Evolutionary conservation across 2,329 filamentous ascomycete genomes (phyloP).

Genomic region (Scopulariopsis brevicaulis): DNA sequence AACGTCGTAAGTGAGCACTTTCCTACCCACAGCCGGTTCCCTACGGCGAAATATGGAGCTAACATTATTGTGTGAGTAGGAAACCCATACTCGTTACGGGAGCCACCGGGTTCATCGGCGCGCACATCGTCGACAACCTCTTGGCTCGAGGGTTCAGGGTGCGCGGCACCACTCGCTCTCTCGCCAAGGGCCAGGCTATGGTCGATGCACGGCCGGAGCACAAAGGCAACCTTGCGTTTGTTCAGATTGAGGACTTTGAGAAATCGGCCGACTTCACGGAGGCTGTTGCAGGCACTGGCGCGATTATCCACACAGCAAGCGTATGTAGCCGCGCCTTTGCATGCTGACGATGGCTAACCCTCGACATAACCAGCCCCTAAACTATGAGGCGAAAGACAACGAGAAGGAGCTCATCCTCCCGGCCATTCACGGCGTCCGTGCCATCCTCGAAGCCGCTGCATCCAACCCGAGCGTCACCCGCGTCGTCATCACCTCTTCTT

Average conservation of each 20-base stretch:
- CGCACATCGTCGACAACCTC: conserved; percentile 22
- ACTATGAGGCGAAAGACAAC: conserved; percentile 28
- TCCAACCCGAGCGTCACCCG: conserved; percentile 14
- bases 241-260: conserved; percentile 19
- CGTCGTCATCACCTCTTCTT: conserved; percentile 52
- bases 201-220: conserved; percentile 4
- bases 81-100: conserved; percentile 25
- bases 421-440: conserved; percentile 30
- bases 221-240: conserved; percentile 17
- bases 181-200: conserved; percentile 1
- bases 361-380: conserved; percentile 21
- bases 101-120: conserved; percentile 28
- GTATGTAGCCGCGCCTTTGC: conserved; percentile 5
- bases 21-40: background rate
- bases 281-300: conserved; percentile 14
- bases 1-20: background rate
- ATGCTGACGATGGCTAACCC: background rate
- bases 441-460: conserved; percentile 23
- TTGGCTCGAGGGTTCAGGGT: conserved; percentile 23
- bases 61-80: background rate
- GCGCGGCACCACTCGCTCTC: conserved; percentile 23
- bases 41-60: background rate
- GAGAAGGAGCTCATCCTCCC: conserved; percentile 31
- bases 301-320: conserved; percentile 25
- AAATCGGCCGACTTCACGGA: conserved; percentile 11